Base-by-base conservation (phyloP, 2,329 filamentous ascomycete genomes). In the Eutypella sp. region DNA sequence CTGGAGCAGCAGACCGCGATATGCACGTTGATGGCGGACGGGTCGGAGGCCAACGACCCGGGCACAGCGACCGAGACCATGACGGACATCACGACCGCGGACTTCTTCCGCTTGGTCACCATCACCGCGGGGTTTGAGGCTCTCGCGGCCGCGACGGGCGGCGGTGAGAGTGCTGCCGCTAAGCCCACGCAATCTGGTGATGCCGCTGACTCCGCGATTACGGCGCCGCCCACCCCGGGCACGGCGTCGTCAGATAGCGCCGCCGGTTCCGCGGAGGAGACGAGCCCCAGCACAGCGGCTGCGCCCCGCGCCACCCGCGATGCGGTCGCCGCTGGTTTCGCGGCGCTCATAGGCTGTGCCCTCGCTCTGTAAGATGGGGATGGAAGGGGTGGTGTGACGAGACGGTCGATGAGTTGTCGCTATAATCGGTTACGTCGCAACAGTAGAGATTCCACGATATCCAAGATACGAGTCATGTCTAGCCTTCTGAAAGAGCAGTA, bases 1-100 rank as follows among this genome's bases (percentile, higher is more conserved):
- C 15, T 44, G 20, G 34, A 43, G 13, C 45, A 47, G 3, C 5
- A 36, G 6, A 47, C 41, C 11, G 45, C 41, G 27, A 11, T 42
- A 20, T 47, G 45, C 45, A 47, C 41, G 22, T 15, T 10, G 13
- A 40, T 27, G 19, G 20, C n/a, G 4, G 22, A 11, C 20, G 45
- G 45, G 10, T 27, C 45, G 23, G 45, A 40, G 41, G 45, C 45
- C 25, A 47, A 47, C 24, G 41, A 47, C 20, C 45, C 45, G 4
- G 34, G 45, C 27, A 38, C 33, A n/a, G 8, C 4, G 22, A 47
- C 41, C 15, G 20, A 13, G 20, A 47, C 45, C 18, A 15, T 34
- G 37, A 41, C 24, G 37, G 42, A 44, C 29, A 13, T 47, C 38
- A 25, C 38, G 1, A 33, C 42, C 16, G 46, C 34, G 3, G 38